Base-by-base conservation (phyloP, 2,329 filamentous ascomycete species). In the Fusarium tuaranense region DNA sequence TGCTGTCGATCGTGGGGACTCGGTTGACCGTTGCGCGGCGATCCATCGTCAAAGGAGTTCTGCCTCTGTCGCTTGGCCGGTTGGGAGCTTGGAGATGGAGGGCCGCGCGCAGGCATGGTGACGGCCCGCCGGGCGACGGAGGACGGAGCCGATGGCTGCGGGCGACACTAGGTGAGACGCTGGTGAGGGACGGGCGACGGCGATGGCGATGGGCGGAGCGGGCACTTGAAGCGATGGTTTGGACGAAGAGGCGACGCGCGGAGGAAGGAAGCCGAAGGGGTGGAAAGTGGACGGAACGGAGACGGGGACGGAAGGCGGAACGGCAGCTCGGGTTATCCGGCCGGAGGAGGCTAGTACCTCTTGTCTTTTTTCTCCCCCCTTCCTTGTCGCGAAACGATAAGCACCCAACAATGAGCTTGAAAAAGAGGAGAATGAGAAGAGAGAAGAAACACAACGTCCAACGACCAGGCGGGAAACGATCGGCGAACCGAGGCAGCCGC, bases 61-160 rank as follows among this genome's bases (percentile, higher is more conserved):
- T 87, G 88, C 72, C 89, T 87, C 71, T 87, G 85, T 75, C 90
- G 89, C 82, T 92, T 92, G 77, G 85, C 83, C 51, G 89, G 88
- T 76, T 89, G 86, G 51, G 85, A 81, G 76, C 82, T 83, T 75
- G 87, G 86, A 68, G 88, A 87, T 68, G 86, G 84, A 79, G 88
- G 86, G 85, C 85, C 87, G 88, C 88, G 76, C 77, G 81, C 77
- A 76, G 81, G 80, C 82, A 83, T 83, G 67, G 69, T 81, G 75
- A 79, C 71, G 72, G 77, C 77, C 76, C 75, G 76, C 76, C 78
- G 73, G 76, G 76, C 78, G 73, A 71, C 71, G 67, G 76, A 73
- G 61, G 69, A 68, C 58, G 71, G 70, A 69, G 70, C 70, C 73
- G 73, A 76, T 71, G 48, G 39, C 63, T 74, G 61, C 71, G 63